These are phyloP conservation scores for Ziziphus jujuba DNA, from an alignment of 306 rosid species.

Conservation along the genomic window DNA sequence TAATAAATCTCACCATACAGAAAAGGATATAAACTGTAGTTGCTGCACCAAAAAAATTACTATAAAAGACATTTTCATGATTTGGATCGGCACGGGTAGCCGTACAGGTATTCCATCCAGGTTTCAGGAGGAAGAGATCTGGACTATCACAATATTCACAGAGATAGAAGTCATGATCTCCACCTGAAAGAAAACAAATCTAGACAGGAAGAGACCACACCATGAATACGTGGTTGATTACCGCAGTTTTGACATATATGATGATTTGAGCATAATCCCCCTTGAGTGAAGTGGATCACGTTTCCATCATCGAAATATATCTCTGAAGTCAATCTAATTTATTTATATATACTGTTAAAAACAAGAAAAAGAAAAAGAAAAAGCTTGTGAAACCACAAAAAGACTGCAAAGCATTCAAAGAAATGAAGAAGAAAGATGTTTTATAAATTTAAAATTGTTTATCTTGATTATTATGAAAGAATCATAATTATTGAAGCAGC, in stretches of 20 bases:
- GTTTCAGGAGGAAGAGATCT: constrained; percentile 51
- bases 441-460: too few relatives aligned
- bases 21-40: constrained; percentile 39
- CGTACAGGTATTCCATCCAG: constrained; percentile 82
- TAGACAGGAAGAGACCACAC: constrained; percentile 63
- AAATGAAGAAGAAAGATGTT: too few relatives aligned
- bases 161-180: constrained; percentile 47
- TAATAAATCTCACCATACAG: constrained; percentile 29
- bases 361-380: too few relatives aligned
- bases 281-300: constrained; percentile 83
- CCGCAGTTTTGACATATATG: constrained; percentile 9
- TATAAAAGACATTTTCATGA: constrained; percentile 22
- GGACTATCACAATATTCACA: constrained; percentile 55
- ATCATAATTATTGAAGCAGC: too few relatives aligned
- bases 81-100: constrained; percentile 49
- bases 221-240: too few relatives aligned
- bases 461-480: too few relatives aligned
- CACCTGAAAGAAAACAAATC: constrained; percentile 64
- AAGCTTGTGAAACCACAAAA: too few relatives aligned
- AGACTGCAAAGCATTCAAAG: too few relatives aligned
- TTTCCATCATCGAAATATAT: constrained; percentile 58
- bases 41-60: neutral
- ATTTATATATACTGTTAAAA: too few relatives aligned
- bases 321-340: too few relatives aligned
- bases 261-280: too few relatives aligned